Conservation (phyloP, 192 early-diverging fungal species). For the Allomyces javanicus region DNA sequence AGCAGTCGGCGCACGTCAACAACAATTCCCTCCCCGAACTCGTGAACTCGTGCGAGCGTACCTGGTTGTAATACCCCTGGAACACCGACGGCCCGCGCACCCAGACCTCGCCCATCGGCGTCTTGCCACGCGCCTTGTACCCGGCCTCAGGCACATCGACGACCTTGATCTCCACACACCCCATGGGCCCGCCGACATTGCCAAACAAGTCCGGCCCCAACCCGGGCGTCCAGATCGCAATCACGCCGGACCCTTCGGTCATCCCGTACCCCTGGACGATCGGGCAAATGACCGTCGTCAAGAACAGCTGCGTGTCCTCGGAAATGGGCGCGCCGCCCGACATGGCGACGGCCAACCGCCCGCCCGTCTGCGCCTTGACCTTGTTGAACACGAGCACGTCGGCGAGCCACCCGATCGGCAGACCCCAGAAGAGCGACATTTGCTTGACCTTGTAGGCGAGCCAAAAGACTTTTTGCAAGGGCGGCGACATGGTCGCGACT, state of each 20-base stretch:
- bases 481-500: constrained; percentile 20
- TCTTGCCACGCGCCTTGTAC: constrained; percentile 18
- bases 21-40: too few species aligned
- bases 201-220: constrained; percentile 13
- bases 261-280: constrained; percentile 52
- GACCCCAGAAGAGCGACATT: constrained; percentile 16
- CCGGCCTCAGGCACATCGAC: constrained; percentile 32
- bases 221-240: constrained; percentile 17
- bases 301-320: constrained; percentile 45
- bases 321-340: constrained; percentile 56
- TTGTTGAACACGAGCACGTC: constrained; percentile 40
- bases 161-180: constrained; percentile 38
- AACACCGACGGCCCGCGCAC: constrained; percentile 39
- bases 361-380: constrained; percentile 44
- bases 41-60: too few species aligned
- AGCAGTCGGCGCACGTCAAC: too few species aligned
- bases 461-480: constrained; percentile 31
- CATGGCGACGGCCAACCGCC: constrained; percentile 35
- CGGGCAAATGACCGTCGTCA: constrained; percentile 37
- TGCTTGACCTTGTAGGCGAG: constrained; percentile 33
- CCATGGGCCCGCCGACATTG: constrained; percentile 21
- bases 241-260: constrained; percentile 43
- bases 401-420: constrained; percentile 23
- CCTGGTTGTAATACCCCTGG: constrained; percentile 42
- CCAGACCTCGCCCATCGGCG: constrained; percentile 41